Base-by-base conservation (phyloP, 768 basidiomycete species). In the Gymnopilus junonius region DNA sequence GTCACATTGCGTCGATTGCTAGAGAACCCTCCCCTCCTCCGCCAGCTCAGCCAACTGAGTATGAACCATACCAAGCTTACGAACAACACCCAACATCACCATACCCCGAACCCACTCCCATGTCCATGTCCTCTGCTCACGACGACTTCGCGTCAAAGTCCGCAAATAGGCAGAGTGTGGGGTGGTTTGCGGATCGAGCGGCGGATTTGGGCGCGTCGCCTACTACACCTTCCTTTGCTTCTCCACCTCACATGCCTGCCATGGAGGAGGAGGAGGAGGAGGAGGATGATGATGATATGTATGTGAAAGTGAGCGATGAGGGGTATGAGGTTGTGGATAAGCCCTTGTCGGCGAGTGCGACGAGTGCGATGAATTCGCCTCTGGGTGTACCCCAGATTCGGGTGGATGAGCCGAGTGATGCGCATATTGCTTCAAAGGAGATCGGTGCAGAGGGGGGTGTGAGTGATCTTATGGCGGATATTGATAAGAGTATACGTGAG, bases 131-230 rank as follows among this genome's bases (percentile, higher is more conserved):
- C n/a, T n/a, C n/a, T n/a, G 64, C 51, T 4, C 48, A 70, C 12
- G 71, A 65, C 2, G 68, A 60, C 29, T 32, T 51, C 20, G 50
- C 34, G 1, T 71, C 73, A 3, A 72, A 66, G 50, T 70, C 82
- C 34, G 82, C 76, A 58, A 85, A 90, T 69, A 81, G 88, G 62
- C 91, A 95, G 74, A 91, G 89, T 7, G 90, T 97, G 3, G 95
- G 94, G 69, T 99, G 96, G 96, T 95, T 93, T 72, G 85, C 88
- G 55, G 91, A 90, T 32, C 82, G 97, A 12, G 95, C 96, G 12
- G 91, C 90, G 39, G 89, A 97, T 77, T 78, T 78, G 37, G 83
- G 81, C 35, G 70, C 51, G 31, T 62, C 69, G 29, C 61, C 65
- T 42, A 69, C 67, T 21, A 71, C 78, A 20, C 12, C 48, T 8